A percentile compares a stretch with the other conserved stretches of the same genome.
These are phyloP conservation scores for Corymbia citriodora DNA, from an alignment of 441 rosid species.

Conservation along the genomic window DNA sequence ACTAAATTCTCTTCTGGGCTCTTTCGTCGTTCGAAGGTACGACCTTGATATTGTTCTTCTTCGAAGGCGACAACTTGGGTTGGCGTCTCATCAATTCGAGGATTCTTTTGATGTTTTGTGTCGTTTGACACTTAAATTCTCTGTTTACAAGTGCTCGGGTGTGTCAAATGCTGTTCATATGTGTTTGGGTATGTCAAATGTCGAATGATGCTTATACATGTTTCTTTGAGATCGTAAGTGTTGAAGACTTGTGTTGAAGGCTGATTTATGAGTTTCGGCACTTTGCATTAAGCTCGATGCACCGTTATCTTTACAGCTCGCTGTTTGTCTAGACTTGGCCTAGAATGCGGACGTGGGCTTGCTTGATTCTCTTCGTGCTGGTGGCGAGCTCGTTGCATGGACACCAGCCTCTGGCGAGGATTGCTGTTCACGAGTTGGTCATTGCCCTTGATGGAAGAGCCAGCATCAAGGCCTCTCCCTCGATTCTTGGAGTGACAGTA, in stretches of 20 bases:
- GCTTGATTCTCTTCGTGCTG: background rate
- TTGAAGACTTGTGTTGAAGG: no score
- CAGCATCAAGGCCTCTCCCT: conserved; percentile 49
- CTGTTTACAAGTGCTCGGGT: no score
- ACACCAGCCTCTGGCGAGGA: conserved; percentile 58
- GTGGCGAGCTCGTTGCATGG: conserved; percentile 27
- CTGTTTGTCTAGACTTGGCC: no score
- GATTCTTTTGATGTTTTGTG: background rate
- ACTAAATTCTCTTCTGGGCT: background rate
- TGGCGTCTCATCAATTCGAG: background rate
- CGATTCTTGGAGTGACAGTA: conserved; percentile 54
- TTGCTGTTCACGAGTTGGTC: conserved; percentile 35
- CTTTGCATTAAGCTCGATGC: no score
- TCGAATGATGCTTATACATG: no score
- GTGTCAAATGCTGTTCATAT: no score
- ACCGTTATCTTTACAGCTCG: no score
- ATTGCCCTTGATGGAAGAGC: conserved; percentile 33
- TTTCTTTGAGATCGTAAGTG: no score
- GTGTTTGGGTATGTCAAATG: no score
- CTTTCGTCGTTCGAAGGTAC: background rate
- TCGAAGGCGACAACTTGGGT: background rate
- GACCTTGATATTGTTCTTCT: background rate
- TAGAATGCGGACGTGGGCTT: background rate
- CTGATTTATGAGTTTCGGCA: no score
- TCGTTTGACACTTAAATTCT: background rate